Percentiles rank a stretch among this genome's conserved stretches.
Conservation (phyloP, 495 filamentous ascomycete species). For the Podospora anserina region DNA sequence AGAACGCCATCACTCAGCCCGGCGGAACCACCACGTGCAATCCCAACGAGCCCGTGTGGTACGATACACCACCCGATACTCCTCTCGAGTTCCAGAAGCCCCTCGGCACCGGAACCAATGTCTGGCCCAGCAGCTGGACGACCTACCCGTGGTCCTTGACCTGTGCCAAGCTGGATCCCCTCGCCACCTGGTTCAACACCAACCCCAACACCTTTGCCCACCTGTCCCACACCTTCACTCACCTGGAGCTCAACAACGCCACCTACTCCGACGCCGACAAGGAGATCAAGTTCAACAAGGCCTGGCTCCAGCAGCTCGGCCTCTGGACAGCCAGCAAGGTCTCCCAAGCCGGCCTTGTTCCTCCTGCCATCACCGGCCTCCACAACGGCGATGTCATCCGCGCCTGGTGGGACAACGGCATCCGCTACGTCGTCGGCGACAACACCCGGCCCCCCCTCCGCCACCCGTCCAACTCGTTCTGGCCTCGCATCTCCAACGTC, state of each 20-base stretch:
- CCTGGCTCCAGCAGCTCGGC: conserved; percentile 54
- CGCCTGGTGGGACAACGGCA: conserved; percentile 58
- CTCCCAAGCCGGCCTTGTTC: conserved; percentile 55
- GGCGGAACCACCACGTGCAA: conserved; percentile 14
- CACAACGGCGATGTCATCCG: conserved; percentile 62
- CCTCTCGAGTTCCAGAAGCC: conserved; percentile 56
- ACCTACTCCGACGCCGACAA: conserved; percentile 55
- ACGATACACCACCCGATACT: conserved; percentile 47
- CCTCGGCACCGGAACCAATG: conserved; percentile 52
- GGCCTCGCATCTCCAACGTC: conserved; percentile 54
- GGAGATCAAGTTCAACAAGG: conserved; percentile 60
- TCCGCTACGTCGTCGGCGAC: conserved; percentile 60
- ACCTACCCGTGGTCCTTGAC: conserved; percentile 47
- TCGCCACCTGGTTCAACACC: conserved; percentile 51
- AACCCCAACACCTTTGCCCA: conserved; percentile 54
- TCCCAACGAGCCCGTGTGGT: conserved; percentile 25
- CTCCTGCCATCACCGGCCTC: conserved; percentile 61
- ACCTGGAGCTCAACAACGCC: conserved; percentile 57
- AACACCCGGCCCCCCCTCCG: conserved; percentile 55
- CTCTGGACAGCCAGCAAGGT: conserved; percentile 43
- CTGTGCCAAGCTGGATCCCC: conserved; percentile 49
- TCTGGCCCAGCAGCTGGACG: conserved; percentile 51
- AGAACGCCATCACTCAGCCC: conserved; percentile 34
- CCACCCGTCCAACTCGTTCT: conserved; percentile 46
- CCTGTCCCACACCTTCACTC: conserved; percentile 63